Conservation (phyloP, 805 yeast genomes). For the Sugiyamaella americana region DNA sequence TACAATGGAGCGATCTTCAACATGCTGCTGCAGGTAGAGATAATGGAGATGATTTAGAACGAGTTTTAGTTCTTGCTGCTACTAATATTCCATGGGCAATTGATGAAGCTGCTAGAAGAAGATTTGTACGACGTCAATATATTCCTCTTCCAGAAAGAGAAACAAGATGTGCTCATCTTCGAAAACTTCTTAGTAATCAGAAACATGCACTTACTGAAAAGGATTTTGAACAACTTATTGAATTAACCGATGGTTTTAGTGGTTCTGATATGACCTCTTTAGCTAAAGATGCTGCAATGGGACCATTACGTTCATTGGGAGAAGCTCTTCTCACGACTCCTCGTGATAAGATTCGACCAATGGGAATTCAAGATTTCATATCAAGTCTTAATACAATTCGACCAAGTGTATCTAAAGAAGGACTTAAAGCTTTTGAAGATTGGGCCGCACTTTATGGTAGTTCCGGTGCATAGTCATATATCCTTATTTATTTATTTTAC, state of each 20-base stretch:
- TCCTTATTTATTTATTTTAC: no score
- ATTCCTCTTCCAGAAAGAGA: constrained; percentile 89
- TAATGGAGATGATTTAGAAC: constrained; percentile 42
- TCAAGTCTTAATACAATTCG: constrained; percentile 71
- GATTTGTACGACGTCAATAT: constrained; percentile 87
- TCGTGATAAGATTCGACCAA: constrained; percentile 72
- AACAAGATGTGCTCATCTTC: constrained; percentile 67
- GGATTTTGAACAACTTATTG: constrained; percentile 56
- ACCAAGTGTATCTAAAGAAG: constrained; percentile 83
- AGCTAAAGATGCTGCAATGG: constrained; percentile 98
- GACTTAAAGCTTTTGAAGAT: constrained; percentile 69
- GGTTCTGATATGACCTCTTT: constrained; percentile 90
- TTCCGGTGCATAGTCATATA: constrained; percentile 79
- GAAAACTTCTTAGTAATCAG: constrained; percentile 62
- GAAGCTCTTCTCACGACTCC: constrained; percentile 66
- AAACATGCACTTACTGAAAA: constrained; percentile 58
- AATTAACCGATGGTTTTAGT: constrained; percentile 75
- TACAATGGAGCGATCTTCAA: constrained; percentile 91
- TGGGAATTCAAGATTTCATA: constrained; percentile 65
- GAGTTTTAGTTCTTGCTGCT: constrained; percentile 89
- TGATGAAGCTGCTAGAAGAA: constrained; percentile 92
- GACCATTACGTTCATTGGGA: constrained; percentile 85
- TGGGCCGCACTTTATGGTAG: constrained; percentile 89
- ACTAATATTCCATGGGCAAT: constrained; percentile 96
- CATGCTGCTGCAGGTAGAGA: constrained; percentile 79